Evolutionary conservation across 73 alveolate genomes (phyloP).

Genomic region (Blepharisma stoltei): DNA sequence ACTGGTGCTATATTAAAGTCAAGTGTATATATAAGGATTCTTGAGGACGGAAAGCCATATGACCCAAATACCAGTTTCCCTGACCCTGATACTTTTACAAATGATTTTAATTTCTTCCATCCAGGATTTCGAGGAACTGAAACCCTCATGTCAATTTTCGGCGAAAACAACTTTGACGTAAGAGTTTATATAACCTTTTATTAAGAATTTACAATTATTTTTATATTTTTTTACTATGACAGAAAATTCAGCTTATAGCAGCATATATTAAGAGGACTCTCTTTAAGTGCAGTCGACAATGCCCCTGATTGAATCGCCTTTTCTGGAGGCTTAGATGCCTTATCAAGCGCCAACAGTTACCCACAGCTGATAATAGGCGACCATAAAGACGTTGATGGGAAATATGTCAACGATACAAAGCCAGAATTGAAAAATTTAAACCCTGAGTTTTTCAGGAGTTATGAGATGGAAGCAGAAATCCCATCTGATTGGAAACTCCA

Average conservation of each 20-base stretch:
- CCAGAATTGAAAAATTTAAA: slow-evolving; percentile 53
- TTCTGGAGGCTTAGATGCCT: slow-evolving; percentile 55
- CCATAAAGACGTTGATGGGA: slow-evolving; percentile 53
- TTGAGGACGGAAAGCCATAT: neutral
- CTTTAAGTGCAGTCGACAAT: slow-evolving; percentile 9
- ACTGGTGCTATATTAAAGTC: slow-evolving; percentile 53
- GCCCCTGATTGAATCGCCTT: slow-evolving; percentile 7
- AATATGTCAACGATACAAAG: slow-evolving; percentile 69
- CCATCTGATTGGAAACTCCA: slow-evolving; percentile 87
- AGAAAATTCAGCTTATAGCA: no score
- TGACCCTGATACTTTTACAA: neutral
- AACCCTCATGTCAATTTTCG: slow-evolving; percentile 35
- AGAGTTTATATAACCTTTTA: no score
- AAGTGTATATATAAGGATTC: neutral
- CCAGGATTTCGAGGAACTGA: neutral
- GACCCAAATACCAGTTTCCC: neutral
- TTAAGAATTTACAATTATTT: no score
- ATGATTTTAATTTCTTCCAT: neutral
- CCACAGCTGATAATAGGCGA: slow-evolving; percentile 85
- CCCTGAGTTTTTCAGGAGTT: slow-evolving; percentile 79
- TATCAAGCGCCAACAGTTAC: slow-evolving; percentile 81
- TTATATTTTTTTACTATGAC: no score
- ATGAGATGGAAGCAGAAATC: slow-evolving; percentile 79
- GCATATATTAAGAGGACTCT: slow-evolving; percentile 8
- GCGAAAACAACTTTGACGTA: slow-evolving; percentile 46